Base-by-base conservation (phyloP, 139 green algal genomes). In the Chlamydomonas eustigma region DNA sequence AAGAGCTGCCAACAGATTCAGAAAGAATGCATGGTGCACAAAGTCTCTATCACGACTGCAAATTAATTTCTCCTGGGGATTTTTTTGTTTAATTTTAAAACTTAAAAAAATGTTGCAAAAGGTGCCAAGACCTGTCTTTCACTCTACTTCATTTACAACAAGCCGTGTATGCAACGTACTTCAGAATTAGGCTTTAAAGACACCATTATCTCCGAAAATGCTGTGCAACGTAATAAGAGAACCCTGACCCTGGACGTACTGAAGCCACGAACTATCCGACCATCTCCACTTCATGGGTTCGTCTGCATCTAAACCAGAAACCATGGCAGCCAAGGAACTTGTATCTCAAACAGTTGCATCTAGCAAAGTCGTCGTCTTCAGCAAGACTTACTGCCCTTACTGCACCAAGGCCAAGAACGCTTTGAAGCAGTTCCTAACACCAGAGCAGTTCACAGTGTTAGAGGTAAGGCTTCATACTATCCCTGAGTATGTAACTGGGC, bases 1-100 rank as follows among this genome's bases (percentile, higher is more conserved):
- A 94, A 92, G 81, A 92, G 77, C 74, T 95, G 86, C 77, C 93
- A 98, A 84, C 87, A 95, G 82, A 97, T 98, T 65, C 83, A 92
- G 67, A 97, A 96, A 80, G 94, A 98, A 79, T 84, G 78, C 32
- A 96, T 97, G 93, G 76, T 94, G 36, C 91, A 98, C 86, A 68
- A 68, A 28, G 52, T 68, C 4, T n/a, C n/a, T n/a, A n/a, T n/a
- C n/a, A n/a, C n/a, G n/a, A n/a, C n/a, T n/a, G n/a, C n/a, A n/a
- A n/a, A n/a, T n/a, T n/a, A n/a, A n/a, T n/a, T n/a, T n/a, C n/a
- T n/a, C n/a, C n/a, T n/a, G n/a, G n/a, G n/a, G n/a, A n/a, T n/a
- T n/a, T n/a, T n/a, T n/a, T n/a, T n/a, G n/a, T n/a, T n/a, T n/a
- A n/a, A n/a, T n/a, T n/a, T n/a, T n/a, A n/a, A n/a, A n/a, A n/a